phyloP scores from a whole-genome alignment of 176 grass and related monocot species.

The Triticum turgidum region DNA sequence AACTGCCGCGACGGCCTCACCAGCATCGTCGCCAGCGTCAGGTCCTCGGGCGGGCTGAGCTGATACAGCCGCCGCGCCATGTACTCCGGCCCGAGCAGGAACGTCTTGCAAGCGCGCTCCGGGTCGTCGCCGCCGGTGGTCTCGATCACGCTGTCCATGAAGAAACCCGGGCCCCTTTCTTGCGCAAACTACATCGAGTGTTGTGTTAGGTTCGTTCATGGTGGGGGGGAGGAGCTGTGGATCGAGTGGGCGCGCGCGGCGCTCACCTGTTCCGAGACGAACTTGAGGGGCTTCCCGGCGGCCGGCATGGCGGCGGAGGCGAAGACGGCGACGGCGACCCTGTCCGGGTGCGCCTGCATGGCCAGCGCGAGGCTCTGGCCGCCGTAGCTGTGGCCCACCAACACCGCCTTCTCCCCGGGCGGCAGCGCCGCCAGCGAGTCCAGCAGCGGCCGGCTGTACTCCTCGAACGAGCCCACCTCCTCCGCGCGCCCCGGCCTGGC shows the following conservation, averaged over 20 bases:
- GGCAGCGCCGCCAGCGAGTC: background rate
- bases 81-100: slow-evolving; percentile 29
- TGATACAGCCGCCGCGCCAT: background rate
- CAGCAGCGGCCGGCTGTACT: slow-evolving; percentile 29
- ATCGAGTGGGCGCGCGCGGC: background rate
- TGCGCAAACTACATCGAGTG: background rate
- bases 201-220: background rate
- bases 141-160: background rate
- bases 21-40: slow-evolving; percentile 31
- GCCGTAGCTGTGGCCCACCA: slow-evolving; percentile 50
- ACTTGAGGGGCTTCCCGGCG: slow-evolving; percentile 4
- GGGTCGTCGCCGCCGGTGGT: background rate
- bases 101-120: background rate
- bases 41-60: slow-evolving; percentile 32
- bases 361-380: slow-evolving; percentile 31
- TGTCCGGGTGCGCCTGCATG: slow-evolving; percentile 43
- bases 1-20: slow-evolving; percentile 19
- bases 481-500: slow-evolving; percentile 1
- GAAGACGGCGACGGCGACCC: slow-evolving; percentile 43
- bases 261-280: background rate
- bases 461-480: slow-evolving; percentile 27
- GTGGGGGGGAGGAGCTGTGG: too few relatives aligned
- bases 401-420: slow-evolving; percentile 32
- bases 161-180: slow-evolving; percentile 1
- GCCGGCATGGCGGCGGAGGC: slow-evolving; percentile 43